phyloP scores from a whole-genome alignment of 805 yeast genomes.

The Cyberlindnera mycetangii region DNA sequence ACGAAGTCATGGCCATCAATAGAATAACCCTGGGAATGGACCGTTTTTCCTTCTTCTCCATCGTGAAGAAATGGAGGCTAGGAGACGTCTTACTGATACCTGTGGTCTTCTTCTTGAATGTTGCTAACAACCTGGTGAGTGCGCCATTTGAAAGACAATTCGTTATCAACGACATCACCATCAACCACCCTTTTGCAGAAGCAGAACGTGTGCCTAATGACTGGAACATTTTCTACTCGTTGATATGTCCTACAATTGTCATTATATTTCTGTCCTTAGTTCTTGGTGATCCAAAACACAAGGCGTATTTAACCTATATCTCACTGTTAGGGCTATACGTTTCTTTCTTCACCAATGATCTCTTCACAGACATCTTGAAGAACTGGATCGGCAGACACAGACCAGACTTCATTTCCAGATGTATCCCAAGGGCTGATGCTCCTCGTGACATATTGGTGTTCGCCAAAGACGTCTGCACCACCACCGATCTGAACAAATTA shows the following conservation, averaged over 20 bases:
- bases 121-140: constrained; percentile 32
- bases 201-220: constrained; percentile 64
- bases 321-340: constrained; percentile 65
- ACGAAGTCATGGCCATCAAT: constrained; percentile 24
- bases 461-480: constrained; percentile 67
- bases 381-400: constrained; percentile 86
- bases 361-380: constrained; percentile 72
- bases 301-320: constrained; percentile 56
- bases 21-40: constrained; percentile 28
- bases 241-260: constrained; percentile 44
- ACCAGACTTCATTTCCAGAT: constrained; percentile 89
- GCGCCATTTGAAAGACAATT: constrained; percentile 80
- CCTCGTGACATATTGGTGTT: constrained; percentile 52
- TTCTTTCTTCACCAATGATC: constrained; percentile 55
- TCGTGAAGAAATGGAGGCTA: constrained; percentile 36
- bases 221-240: constrained; percentile 53
- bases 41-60: constrained; percentile 22
- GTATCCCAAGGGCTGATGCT: constrained; percentile 62
- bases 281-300: constrained; percentile 45
- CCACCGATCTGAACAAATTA: constrained; percentile 39
- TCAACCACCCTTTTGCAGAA: constrained; percentile 79
- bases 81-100: constrained; percentile 35
- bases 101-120: constrained; percentile 30
- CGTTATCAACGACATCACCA: constrained; percentile 66
- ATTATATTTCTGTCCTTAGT: constrained; percentile 35